A percentile compares a stretch with the other conserved stretches of the same genome.
Conservation (phyloP, 768 basidiomycete species). For the Crassisporium funariophilum region DNA sequence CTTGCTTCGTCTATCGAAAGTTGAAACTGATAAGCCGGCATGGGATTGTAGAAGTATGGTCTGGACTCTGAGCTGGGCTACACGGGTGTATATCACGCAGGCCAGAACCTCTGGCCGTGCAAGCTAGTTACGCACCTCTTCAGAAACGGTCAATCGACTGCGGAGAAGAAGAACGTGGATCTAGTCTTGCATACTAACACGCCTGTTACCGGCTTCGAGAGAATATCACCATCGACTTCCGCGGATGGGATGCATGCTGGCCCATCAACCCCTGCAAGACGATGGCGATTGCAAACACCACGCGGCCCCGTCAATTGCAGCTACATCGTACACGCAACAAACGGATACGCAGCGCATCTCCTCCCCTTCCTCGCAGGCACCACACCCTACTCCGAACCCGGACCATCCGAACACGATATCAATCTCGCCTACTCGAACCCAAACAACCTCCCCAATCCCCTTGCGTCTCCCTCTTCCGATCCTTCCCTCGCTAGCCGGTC, state of each 20-base stretch:
- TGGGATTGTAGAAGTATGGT: slow-evolving; percentile 29
- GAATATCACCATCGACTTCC: slow-evolving; percentile 9
- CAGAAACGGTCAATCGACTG: slow-evolving; percentile 34
- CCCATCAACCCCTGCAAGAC: slow-evolving; percentile 11
- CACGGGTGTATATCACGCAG: slow-evolving; percentile 53
- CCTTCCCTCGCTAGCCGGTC: background rate
- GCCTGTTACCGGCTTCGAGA: slow-evolving; percentile 53
- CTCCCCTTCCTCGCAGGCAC: slow-evolving; percentile 67
- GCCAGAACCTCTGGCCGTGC: slow-evolving; percentile 75
- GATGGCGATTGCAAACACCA: slow-evolving; percentile 62
- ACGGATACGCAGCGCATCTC: slow-evolving; percentile 78
- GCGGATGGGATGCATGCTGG: background rate
- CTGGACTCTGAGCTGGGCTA: slow-evolving; percentile 45
- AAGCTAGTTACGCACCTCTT: slow-evolving; percentile 78
- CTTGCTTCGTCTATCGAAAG: background rate
- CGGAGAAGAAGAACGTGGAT: slow-evolving; percentile 28
- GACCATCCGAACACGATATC: background rate
- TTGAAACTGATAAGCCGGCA: background rate
- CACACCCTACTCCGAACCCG: background rate
- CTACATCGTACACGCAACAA: slow-evolving; percentile 84
- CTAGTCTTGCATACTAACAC: slow-evolving; percentile 74
- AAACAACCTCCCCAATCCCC: background rate
- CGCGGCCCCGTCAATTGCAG: slow-evolving; percentile 63
- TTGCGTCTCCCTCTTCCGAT: background rate
- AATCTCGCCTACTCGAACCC: background rate